Evolutionary conservation across 2,329 filamentous ascomycete genomes (phyloP).

Genomic region (Myriosclerotinia duriaeana): DNA sequence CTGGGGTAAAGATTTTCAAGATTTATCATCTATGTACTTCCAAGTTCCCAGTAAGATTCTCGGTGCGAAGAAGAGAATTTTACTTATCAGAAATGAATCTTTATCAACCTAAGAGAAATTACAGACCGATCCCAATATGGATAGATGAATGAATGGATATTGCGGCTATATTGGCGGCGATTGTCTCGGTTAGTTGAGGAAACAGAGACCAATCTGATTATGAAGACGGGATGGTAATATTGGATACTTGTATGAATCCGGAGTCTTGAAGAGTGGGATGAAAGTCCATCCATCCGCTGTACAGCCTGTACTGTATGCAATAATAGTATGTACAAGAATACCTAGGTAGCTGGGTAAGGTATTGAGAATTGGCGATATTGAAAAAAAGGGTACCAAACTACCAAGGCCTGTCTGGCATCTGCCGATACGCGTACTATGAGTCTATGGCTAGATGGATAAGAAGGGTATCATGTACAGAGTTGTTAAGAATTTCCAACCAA

Average conservation of each 20-base stretch:
- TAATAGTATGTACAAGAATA: background rate
- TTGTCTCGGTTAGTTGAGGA: background rate
- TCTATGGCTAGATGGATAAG: slow-evolving; percentile 10
- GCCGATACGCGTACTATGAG: background rate
- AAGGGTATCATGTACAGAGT: slow-evolving; percentile 11
- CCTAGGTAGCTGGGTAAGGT: background rate
- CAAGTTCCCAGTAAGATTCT: background rate
- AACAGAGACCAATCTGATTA: background rate
- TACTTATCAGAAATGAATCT: background rate
- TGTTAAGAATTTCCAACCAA: background rate
- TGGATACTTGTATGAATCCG: slow-evolving; percentile 2
- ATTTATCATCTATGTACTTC: background rate
- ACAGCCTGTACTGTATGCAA: too few relatives aligned
- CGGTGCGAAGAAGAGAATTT: background rate
- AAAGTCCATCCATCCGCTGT: background rate
- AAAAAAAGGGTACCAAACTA: background rate
- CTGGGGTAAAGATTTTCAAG: slow-evolving; percentile 12
- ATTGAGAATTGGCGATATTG: background rate
- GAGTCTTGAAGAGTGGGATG: background rate
- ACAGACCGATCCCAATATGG: background rate
- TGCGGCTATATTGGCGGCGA: background rate
- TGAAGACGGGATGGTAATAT: slow-evolving; percentile 1
- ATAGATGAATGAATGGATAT: background rate
- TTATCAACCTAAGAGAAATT: background rate
- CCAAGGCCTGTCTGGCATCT: background rate